These are phyloP conservation scores for Trichoderma sp. DNA, from an alignment of 2,329 filamentous ascomycete species.

Conservation along the genomic window DNA sequence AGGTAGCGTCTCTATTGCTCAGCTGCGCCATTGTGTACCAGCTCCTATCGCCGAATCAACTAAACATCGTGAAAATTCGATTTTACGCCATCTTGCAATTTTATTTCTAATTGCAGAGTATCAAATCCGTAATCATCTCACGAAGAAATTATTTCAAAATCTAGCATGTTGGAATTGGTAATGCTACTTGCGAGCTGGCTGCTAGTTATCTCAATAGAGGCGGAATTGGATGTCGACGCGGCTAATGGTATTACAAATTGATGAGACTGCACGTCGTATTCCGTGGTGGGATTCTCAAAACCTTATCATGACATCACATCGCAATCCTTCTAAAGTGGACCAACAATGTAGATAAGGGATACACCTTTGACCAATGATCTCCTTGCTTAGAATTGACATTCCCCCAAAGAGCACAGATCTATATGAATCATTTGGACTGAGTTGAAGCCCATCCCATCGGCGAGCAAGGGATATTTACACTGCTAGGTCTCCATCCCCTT, in stretches of 20 bases:
- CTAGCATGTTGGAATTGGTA: background rate
- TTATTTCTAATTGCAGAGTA: background rate
- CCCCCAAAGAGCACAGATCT: background rate
- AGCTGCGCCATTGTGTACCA: too few species aligned
- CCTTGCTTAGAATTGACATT: background rate
- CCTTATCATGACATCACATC: background rate
- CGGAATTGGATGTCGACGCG: background rate
- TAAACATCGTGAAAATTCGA: background rate
- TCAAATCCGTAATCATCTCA: background rate
- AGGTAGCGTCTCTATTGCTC: background rate
- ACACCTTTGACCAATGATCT: background rate
- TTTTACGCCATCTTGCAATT: background rate
- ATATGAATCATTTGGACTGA: background rate
- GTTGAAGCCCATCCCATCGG: background rate
- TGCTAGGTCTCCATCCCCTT: background rate
- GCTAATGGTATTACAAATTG: background rate
- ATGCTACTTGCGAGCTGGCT: background rate
- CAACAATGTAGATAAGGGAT: background rate
- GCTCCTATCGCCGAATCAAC: background rate
- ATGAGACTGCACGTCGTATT: background rate
- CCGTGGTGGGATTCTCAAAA: background rate
- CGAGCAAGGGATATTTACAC: background rate
- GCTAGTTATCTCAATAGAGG: background rate
- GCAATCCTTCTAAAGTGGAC: background rate
- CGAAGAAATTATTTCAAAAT: background rate